Conservation (phyloP, 139 green algal genomes). For the Chlamydomonas schloesseri region DNA sequence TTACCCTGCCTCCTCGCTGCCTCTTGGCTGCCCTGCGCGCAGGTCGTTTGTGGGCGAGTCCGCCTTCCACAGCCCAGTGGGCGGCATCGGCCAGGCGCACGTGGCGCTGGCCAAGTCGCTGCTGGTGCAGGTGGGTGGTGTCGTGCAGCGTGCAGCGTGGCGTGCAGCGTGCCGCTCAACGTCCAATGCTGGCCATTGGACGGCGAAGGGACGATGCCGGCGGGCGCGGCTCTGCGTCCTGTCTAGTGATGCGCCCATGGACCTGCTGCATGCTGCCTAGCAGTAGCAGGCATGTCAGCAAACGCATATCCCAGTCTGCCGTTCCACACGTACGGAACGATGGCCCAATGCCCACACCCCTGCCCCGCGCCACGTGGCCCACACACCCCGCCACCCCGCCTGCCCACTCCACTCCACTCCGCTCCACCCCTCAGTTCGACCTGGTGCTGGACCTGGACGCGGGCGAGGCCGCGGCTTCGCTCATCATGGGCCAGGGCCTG, state of each 20-base stretch:
- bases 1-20: not conserved
- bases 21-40: too few relatives aligned
- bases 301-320: too few relatives aligned
- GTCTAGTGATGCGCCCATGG: not conserved
- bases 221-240: too few relatives aligned
- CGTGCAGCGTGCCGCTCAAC: not conserved
- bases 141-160: not conserved
- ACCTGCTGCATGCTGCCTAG: too few relatives aligned
- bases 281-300: too few relatives aligned
- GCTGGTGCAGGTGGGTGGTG: not conserved
- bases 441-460: slow-evolving; percentile 15
- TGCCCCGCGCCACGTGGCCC: not conserved
- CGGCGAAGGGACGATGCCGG: not conserved
- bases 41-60: slow-evolving; percentile 23
- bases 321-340: too few relatives aligned
- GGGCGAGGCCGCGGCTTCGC: not conserved
- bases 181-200: too few relatives aligned
- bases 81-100: not conserved
- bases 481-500: slow-evolving; percentile 25
- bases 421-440: not conserved
- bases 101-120: not conserved
- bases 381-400: not conserved
- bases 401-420: too few relatives aligned
- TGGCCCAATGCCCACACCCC: too few relatives aligned
- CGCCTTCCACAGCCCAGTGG: slow-evolving; percentile 7